phyloP scores from a whole-genome alignment of 257 asterid species.

The Solanum ossicruentum region DNA sequence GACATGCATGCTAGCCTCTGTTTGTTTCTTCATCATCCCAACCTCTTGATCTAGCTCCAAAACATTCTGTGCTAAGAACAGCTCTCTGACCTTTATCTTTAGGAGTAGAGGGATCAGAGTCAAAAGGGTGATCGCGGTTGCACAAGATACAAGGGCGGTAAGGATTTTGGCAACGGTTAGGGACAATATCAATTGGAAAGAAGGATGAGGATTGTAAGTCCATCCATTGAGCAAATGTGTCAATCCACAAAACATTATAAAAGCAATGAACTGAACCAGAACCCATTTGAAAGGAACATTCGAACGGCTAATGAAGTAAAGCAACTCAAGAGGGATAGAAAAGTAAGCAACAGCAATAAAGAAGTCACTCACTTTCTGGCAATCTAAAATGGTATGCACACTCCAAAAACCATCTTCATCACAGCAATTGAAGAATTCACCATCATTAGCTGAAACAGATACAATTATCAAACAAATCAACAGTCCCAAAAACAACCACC shows the following conservation, averaged over 20 bases:
- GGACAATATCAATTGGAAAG: constrained; percentile 30
- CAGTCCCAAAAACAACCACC: constrained; percentile 9
- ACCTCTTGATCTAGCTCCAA: constrained; percentile 38
- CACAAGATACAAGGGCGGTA: constrained; percentile 38
- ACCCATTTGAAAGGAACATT: constrained; percentile 41
- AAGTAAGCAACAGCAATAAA: constrained; percentile 37
- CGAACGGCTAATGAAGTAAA: constrained; percentile 30
- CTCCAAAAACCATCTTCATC: constrained; percentile 35
- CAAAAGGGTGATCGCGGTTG: constrained; percentile 33
- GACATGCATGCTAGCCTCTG: constrained; percentile 34
- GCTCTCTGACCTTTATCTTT: constrained; percentile 30
- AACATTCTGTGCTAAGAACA: constrained; percentile 30
- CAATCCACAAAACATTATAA: constrained; percentile 35
- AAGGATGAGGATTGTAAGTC: constrained; percentile 25
- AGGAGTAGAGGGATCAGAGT: constrained; percentile 28
- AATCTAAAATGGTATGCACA: constrained; percentile 15
- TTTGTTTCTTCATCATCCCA: constrained; percentile 33
- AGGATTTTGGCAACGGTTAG: constrained; percentile 28
- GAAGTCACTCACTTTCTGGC: constrained; percentile 31
- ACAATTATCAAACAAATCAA: constrained; percentile 5
- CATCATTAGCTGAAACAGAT: constrained; percentile 22
- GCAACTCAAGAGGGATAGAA: constrained; percentile 32
- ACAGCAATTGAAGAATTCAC: constrained; percentile 12
- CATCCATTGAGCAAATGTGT: constrained; percentile 34
- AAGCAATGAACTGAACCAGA: constrained; percentile 25